phyloP scores from a whole-genome alignment of 2,329 filamentous ascomycete genomes.

The Fusarium marasasianum region DNA sequence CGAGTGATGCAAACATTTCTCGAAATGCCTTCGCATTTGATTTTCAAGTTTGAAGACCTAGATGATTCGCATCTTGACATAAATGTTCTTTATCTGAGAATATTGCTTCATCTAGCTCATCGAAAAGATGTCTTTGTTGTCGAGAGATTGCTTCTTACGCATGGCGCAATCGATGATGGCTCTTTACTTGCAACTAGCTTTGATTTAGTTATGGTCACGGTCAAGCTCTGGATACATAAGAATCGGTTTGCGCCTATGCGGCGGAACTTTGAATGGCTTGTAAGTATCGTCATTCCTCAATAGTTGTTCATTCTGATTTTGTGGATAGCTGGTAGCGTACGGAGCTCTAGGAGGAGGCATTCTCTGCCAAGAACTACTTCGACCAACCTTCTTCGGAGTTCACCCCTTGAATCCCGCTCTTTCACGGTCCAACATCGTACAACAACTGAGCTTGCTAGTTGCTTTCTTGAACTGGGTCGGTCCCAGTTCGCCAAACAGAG shows the following conservation, averaged over 20 bases:
- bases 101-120: constrained; percentile 59
- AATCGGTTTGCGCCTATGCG: constrained; percentile 54
- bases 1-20: constrained; percentile 46
- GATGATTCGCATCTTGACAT: constrained; percentile 45
- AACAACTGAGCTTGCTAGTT: constrained; percentile 60
- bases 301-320: not conserved
- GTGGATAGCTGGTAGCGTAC: constrained; percentile 58
- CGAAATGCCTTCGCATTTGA: constrained; percentile 51
- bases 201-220: constrained; percentile 57
- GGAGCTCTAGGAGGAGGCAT: constrained; percentile 60
- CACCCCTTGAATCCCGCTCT: constrained; percentile 48
- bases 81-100: constrained; percentile 52
- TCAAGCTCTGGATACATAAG: constrained; percentile 60
- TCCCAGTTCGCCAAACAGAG: constrained; percentile 57
- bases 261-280: constrained; percentile 61
- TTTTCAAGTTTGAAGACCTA: constrained; percentile 51
- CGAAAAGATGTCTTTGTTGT: constrained; percentile 67
- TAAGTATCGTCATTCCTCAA: constrained; percentile 37
- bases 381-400: constrained; percentile 49
- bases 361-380: constrained; percentile 60
- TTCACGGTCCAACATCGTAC: constrained; percentile 59
- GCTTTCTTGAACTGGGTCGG: constrained; percentile 62
- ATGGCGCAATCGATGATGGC: constrained; percentile 49
- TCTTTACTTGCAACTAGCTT: constrained; percentile 58
- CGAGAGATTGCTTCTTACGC: constrained; percentile 64